Base-by-base conservation (phyloP, 2,329 filamentous ascomycete species). In the Arthrobotrys sphaeroides region DNA sequence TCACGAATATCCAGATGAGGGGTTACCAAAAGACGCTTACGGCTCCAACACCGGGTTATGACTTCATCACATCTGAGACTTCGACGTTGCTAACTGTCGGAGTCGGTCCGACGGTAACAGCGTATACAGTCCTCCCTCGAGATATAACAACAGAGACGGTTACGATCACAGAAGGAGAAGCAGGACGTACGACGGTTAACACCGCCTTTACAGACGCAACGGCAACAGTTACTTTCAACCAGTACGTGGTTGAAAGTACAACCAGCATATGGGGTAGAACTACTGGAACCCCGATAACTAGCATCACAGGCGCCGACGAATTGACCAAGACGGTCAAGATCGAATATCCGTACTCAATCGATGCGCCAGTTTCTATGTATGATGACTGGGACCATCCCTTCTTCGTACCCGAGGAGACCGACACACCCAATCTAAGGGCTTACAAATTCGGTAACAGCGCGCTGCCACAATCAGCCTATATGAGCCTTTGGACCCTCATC, bases 211-310 rank as follows among this genome's bases (percentile, higher is more conserved):
- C n/a, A 24, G 28, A 40, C 16, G 16, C 53, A 10, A 59, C 53
- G 3, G 53, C 53, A 9, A 59, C 53, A 5, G 53, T 59, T 6
- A 59, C 22, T 5, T 40, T 59, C 13, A 20, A 40, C 12, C 53
- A 59, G 28, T 59, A n/a, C 16, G 9, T 59, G 3, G 18, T 24
- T 20, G 26, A 2, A 18, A 12, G 2, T 3, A 59, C 33, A 18
- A 59, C 53, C 12, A 59, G 31, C 6, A 33, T 22, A 5, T 59
- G 53, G 53, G 53, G 53, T 13, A 18, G 53, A 59, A 59, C 24
- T 4, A 38, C 31, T 3, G 53, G 28, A 2, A 20, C 22, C 20
- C 5, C n/a, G 6, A 5, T 2, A 28, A 59, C 28, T 5, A 22
- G 7, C 9, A 59, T 33, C 5, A n/a, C 24, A 31, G 31, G 3